Evolutionary conservation across 1,139 yeast genomes (phyloP), one percentile per base, ranked within the genome.

Genomic region (Hyphopichia burtonii): DNA sequence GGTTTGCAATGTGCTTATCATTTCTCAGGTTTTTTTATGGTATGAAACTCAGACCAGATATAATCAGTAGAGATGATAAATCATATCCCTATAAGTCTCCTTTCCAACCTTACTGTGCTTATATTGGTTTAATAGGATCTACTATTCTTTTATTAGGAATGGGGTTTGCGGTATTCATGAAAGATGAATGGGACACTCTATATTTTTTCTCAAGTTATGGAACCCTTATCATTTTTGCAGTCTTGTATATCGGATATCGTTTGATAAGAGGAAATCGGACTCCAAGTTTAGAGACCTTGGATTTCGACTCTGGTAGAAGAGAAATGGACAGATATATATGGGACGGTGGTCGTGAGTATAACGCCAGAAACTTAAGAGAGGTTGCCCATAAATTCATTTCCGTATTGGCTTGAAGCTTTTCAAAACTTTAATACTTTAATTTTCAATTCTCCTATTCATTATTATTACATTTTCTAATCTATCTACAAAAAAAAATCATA

Each of bases 1-100:
- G 96, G 96, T 78, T 83, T 44, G 87, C 91, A 4, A 84, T 88
- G 86, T 82, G 89, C 51, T 60, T 86, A 15, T 76, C 93, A 2
- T 88, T 76, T 55, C 63, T 86, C 27, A 64, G 96, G 41, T 88
- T 86, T 54, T 83, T 76, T 59, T 75, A 76, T 51, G 96, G 91
- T 0, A 65, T 88, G 45, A 38, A 79, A 50, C 61, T 76, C 41
- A 66, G 94, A 41, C 86, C 86, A 0, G 88, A 83, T 56, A 82
- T 83, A 36, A 78, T 82, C 32, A 68, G 75, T 43, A 65, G 89
- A 49, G 73, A 81, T 48, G 86, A 82, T 53, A 75, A 76, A 34
- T 67, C 81, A n/a, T 87, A 86, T 57, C 94, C 95, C 0, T 86
- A 82, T 58, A 74, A 78, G 55, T 82, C 94, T 3, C 88, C 88